Evolutionary conservation across 805 yeast genomes (phyloP).

Genomic region (Metschnikowia chrysomelidarum): DNA sequence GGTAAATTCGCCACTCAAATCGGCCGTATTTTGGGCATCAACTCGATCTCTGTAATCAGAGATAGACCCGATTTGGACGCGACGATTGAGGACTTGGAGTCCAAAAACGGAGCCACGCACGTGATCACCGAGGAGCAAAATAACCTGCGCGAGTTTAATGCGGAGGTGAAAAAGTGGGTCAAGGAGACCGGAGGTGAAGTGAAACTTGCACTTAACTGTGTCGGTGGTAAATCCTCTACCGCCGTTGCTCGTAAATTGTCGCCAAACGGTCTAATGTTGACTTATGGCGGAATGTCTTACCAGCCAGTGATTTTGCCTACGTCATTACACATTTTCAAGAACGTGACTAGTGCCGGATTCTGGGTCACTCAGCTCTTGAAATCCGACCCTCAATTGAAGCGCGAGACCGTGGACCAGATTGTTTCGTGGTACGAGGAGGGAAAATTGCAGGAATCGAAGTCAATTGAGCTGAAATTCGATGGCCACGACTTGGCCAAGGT

Average conservation of each 20-base stretch:
- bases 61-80: slow-evolving; percentile 77
- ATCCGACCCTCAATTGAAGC: slow-evolving; percentile 34
- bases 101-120: slow-evolving; percentile 72
- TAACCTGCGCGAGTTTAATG: slow-evolving; percentile 62
- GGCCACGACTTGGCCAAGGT: slow-evolving; percentile 27
- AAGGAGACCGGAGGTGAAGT: slow-evolving; percentile 50
- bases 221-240: slow-evolving; percentile 86
- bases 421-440: slow-evolving; percentile 44
- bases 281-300: slow-evolving; percentile 97
- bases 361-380: slow-evolving; percentile 73
- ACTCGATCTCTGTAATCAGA: slow-evolving; percentile 85
- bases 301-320: slow-evolving; percentile 94
- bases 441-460: slow-evolving; percentile 37
- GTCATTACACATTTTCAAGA: slow-evolving; percentile 84
- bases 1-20: slow-evolving; percentile 90
- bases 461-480: slow-evolving; percentile 26
- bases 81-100: slow-evolving; percentile 48
- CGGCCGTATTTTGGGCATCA: slow-evolving; percentile 72
- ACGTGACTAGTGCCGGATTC: slow-evolving; percentile 81
- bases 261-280: slow-evolving; percentile 71
- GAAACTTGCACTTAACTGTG: slow-evolving; percentile 83
- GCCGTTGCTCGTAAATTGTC: slow-evolving; percentile 81
- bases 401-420: slow-evolving; percentile 34
- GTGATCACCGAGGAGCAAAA: slow-evolving; percentile 90
- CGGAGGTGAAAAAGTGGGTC: slow-evolving; percentile 54